Percentiles rank a stretch among this genome's conserved stretches.
Conservation (phyloP, 108 stramenopile genomes). For the Nitzschia palea region DNA sequence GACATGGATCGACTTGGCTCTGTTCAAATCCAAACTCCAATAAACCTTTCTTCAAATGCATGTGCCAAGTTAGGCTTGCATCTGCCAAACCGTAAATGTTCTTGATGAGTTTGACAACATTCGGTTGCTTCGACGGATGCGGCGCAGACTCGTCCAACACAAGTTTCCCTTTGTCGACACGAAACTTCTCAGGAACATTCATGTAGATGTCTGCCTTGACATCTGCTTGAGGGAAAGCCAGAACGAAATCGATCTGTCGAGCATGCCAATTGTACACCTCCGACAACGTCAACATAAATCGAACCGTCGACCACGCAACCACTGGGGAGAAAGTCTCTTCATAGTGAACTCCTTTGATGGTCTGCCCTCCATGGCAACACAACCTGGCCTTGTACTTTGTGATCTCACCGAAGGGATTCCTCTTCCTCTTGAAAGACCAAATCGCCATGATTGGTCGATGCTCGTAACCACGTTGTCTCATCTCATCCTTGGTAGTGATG, state of each 20-base stretch:
- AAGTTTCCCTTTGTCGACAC: no score
- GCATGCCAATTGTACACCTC: conserved; percentile 21
- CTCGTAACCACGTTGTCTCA: no score
- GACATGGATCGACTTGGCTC: conserved; percentile 7
- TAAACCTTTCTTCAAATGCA: not conserved
- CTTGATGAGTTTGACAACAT: conserved; percentile 15
- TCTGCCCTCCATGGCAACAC: no score
- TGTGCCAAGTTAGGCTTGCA: conserved; percentile 21
- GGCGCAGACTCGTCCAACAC: no score
- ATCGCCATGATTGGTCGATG: not conserved
- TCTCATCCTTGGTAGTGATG: not conserved
- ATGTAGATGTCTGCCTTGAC: conserved; percentile 39
- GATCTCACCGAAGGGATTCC: conserved; percentile 33
- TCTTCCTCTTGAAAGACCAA: conserved; percentile 44
- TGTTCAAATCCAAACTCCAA: conserved; percentile 13
- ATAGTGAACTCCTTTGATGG: conserved; percentile 35
- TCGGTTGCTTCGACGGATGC: not conserved
- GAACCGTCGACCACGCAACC: conserved; percentile 38
- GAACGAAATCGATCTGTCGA: conserved; percentile 31
- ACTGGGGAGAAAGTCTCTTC: conserved; percentile 56
- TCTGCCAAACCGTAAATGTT: conserved; percentile 29
- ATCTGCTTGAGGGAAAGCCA: conserved; percentile 32
- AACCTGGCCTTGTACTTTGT: conserved; percentile 55
- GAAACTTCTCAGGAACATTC: conserved; percentile 28
- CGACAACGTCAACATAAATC: conserved; percentile 10